Evolutionary conservation across 768 basidiomycete genomes (phyloP).

Genomic region (Amanita inopinata): DNA sequence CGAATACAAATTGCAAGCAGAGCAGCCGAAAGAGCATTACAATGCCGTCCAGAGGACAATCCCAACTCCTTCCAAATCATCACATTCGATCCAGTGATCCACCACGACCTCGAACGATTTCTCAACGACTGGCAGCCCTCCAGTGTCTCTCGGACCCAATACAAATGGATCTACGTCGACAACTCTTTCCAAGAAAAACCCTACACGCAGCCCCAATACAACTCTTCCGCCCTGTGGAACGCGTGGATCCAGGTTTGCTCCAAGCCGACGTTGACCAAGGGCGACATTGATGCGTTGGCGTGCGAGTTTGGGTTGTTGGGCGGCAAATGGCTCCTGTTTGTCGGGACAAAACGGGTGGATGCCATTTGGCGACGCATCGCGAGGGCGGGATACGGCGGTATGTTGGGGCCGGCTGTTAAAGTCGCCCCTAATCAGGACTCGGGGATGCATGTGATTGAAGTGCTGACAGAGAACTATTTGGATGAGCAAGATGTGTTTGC

Average conservation of each 20-base stretch:
- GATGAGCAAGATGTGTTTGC: slow-evolving; percentile 8
- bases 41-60: too few species aligned
- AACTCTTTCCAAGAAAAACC: background rate
- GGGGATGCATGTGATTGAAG: slow-evolving; percentile 11
- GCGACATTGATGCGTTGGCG: slow-evolving; percentile 11
- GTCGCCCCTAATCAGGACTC: slow-evolving; percentile 12
- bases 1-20: background rate
- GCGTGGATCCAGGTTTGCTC: background rate
- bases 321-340: slow-evolving; percentile 14
- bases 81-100: background rate
- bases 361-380: slow-evolving; percentile 12
- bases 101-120: background rate
- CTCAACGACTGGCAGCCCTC: background rate
- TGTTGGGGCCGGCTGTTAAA: slow-evolving; percentile 10
- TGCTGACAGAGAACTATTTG: slow-evolving; percentile 13
- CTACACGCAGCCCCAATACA: slow-evolving; percentile 3
- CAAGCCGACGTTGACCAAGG: background rate
- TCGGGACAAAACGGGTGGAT: slow-evolving; percentile 7
- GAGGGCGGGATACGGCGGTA: slow-evolving; percentile 11
- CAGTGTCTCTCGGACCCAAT: background rate
- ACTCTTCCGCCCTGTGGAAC: slow-evolving; percentile 1
- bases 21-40: background rate
- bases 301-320: slow-evolving; percentile 3
- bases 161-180: background rate
- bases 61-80: background rate